These are phyloP conservation scores for Calonectria leucothoes DNA, from an alignment of 2,329 filamentous ascomycete species.

Conservation along the genomic window DNA sequence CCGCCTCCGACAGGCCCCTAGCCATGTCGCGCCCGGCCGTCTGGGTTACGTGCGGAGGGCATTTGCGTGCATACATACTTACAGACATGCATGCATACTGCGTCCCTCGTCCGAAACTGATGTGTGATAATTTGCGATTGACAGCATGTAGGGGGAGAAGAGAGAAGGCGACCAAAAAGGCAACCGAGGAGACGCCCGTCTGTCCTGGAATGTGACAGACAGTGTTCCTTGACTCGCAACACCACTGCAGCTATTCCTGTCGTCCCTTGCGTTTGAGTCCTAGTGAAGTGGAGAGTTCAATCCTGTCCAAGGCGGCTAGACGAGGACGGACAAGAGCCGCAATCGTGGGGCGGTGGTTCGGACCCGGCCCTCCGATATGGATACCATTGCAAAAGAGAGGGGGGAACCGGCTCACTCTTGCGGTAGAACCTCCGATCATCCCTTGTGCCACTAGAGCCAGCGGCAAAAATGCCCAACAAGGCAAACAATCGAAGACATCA, in stretches of 20 bases:
- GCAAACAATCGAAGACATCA: not conserved
- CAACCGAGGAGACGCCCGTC: not conserved
- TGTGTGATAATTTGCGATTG: not conserved
- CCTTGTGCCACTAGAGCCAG: not conserved
- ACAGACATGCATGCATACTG: not conserved
- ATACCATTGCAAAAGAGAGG: not conserved
- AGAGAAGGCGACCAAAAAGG: not conserved
- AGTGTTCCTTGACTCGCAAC: not conserved
- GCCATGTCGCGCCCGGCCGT: slow-evolving; percentile 4
- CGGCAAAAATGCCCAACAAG: not conserved
- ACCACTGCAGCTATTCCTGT: not conserved
- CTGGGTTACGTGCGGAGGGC: not conserved
- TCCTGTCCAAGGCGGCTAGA: not conserved
- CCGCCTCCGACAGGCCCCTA: not conserved
- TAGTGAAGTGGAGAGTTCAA: not conserved
- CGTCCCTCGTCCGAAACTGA: not conserved
- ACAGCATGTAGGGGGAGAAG: not conserved
- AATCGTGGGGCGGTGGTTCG: not conserved
- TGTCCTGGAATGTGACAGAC: slow-evolving; percentile 6
- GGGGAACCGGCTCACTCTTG: not conserved
- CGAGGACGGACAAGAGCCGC: not conserved
- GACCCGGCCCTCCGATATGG: not conserved
- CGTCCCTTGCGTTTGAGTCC: not conserved
- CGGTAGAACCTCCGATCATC: not conserved
- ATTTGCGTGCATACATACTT: not conserved